These are phyloP conservation scores for Onygenales sp. DNA, from an alignment of 2,329 filamentous ascomycete genomes.

Conservation along the genomic window DNA sequence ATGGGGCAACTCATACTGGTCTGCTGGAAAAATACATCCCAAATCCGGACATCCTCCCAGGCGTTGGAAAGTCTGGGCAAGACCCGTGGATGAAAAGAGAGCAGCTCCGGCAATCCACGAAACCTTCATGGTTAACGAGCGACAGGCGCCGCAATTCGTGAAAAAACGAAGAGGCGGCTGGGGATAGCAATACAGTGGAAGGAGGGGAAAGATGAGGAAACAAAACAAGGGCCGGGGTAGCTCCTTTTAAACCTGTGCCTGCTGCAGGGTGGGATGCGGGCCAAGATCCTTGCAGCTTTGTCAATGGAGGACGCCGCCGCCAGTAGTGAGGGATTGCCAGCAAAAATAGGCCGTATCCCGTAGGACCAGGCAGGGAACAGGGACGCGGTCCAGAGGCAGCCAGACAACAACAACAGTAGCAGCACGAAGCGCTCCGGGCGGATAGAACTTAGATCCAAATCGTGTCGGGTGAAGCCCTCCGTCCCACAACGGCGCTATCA, in stretches of 20 bases:
- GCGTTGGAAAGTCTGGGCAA: slow-evolving; percentile 47
- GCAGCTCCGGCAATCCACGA: slow-evolving; percentile 15
- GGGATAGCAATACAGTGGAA: background rate
- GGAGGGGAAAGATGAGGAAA: background rate
- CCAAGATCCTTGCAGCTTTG: background rate
- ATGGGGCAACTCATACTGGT: slow-evolving; percentile 37
- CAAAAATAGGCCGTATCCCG: too few relatives aligned
- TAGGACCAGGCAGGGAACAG: background rate
- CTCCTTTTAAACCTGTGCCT: background rate
- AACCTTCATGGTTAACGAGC: slow-evolving; percentile 16
- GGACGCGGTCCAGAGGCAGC: background rate
- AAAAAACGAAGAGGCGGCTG: background rate
- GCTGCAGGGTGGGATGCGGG: background rate
- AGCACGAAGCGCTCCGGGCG: background rate
- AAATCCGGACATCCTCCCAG: slow-evolving; percentile 47
- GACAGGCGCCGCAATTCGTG: background rate
- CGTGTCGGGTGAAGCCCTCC: too few relatives aligned
- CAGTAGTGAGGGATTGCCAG: background rate
- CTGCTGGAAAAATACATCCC: slow-evolving; percentile 49
- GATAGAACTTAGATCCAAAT: too few relatives aligned
- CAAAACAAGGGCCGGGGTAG: background rate
- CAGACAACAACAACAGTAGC: too few relatives aligned
- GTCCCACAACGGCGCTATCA: too few relatives aligned
- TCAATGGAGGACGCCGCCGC: background rate
- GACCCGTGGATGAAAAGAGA: slow-evolving; percentile 17